Evolutionary conservation across 2,329 filamentous ascomycete genomes (phyloP).

Genomic region (Coleophoma crateriformis): DNA sequence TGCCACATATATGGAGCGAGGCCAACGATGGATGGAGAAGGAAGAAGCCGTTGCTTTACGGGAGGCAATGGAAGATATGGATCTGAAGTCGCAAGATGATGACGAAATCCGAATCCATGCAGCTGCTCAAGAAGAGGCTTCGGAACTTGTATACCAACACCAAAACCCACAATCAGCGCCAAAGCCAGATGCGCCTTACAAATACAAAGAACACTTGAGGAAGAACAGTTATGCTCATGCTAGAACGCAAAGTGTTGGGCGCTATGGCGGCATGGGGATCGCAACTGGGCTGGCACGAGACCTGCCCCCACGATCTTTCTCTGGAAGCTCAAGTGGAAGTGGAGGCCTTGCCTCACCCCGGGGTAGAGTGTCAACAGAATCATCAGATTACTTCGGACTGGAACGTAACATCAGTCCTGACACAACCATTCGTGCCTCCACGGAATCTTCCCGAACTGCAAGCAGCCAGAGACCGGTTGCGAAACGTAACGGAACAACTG

Average conservation of each 20-base stretch:
- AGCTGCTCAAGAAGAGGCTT: constrained; percentile 70
- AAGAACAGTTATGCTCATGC: constrained; percentile 68
- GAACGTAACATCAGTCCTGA: constrained; percentile 12
- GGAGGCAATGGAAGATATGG: constrained; percentile 69
- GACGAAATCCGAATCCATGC: constrained; percentile 60
- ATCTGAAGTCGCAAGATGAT: constrained; percentile 45
- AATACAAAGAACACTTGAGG: constrained; percentile 63
- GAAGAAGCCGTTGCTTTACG: constrained; percentile 68
- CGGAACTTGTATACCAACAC: constrained; percentile 74
- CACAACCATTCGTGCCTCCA: constrained; percentile 10
- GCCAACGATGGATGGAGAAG: constrained; percentile 74
- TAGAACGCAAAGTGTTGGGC: constrained; percentile 53
- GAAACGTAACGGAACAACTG: not conserved
- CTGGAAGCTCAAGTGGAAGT: constrained; percentile 27
- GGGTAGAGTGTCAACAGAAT: constrained; percentile 26
- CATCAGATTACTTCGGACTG: constrained; percentile 9
- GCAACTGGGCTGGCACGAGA: constrained; percentile 25
- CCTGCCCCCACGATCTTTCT: constrained; percentile 23
- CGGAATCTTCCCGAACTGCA: constrained; percentile 15
- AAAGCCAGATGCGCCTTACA: constrained; percentile 59
- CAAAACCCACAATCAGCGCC: constrained; percentile 50
- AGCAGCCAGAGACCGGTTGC: constrained; percentile 3
- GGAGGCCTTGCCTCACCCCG: constrained; percentile 24
- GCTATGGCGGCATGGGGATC: constrained; percentile 40
- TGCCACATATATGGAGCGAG: constrained; percentile 66